Evolutionary conservation across 257 asterid species (phyloP).

Genomic region (Solanum peruvianum): DNA sequence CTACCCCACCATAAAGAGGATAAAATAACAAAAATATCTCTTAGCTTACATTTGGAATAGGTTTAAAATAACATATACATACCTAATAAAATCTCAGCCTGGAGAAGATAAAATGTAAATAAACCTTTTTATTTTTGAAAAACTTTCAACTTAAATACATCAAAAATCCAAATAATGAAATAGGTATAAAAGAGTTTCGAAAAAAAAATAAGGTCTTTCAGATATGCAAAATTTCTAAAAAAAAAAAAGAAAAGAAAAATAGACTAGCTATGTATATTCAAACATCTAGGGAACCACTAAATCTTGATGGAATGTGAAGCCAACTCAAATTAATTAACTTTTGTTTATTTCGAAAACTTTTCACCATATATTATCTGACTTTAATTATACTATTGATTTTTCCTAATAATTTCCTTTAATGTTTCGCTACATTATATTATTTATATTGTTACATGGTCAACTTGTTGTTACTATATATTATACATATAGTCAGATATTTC

Average conservation of each 20-base stretch:
- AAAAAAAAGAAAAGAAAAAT: background rate
- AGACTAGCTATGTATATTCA: background rate
- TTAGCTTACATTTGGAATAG: background rate
- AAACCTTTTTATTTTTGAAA: too few relatives aligned
- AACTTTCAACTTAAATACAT: too few relatives aligned
- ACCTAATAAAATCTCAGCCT: too few relatives aligned
- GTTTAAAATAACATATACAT: too few relatives aligned
- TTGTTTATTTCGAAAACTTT: background rate
- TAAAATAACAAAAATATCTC: background rate
- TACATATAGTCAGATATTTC: constrained; percentile 2
- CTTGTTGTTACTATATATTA: background rate
- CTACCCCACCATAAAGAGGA: background rate
- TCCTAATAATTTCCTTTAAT: background rate
- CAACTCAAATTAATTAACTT: background rate
- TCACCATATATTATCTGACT: background rate
- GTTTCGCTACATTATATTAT: background rate
- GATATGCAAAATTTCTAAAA: background rate
- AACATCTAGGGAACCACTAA: background rate
- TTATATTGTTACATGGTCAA: background rate
- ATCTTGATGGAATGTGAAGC: constrained; percentile 5
- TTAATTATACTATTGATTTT: background rate
- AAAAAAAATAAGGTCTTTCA: background rate
- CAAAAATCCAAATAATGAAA: too few relatives aligned
- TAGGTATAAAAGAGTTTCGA: too few relatives aligned
- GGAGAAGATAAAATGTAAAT: fast-evolving